Percentiles rank a stretch among this genome's conserved stretches.
Evolutionary conservation across 768 basidiomycete genomes (phyloP).

Genomic region (Phlegmacium glaucopus): DNA sequence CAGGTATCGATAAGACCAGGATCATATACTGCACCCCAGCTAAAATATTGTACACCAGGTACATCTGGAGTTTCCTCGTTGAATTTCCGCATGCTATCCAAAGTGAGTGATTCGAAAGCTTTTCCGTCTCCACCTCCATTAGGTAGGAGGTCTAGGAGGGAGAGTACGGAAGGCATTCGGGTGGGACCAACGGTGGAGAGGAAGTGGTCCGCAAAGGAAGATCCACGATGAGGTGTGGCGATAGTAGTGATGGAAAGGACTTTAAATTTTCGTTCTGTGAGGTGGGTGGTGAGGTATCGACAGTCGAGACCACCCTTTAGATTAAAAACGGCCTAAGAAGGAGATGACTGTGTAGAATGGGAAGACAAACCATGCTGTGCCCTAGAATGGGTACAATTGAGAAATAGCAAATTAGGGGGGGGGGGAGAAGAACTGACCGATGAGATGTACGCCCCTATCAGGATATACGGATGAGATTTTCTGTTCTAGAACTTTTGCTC

Average conservation of each 20-base stretch:
- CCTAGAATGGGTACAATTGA: slow-evolving; percentile 34
- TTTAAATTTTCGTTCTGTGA: slow-evolving; percentile 71
- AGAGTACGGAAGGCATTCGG: slow-evolving; percentile 67
- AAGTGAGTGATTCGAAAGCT: slow-evolving; percentile 86
- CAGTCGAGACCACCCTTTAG: slow-evolving; percentile 84
- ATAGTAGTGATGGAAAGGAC: slow-evolving; percentile 92
- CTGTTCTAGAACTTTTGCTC: slow-evolving; percentile 87
- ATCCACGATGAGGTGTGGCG: slow-evolving; percentile 92
- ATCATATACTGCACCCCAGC: slow-evolving; percentile 91
- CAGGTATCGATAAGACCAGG: slow-evolving; percentile 92
- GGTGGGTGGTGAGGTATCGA: slow-evolving; percentile 78
- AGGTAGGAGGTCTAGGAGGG: slow-evolving; percentile 78
- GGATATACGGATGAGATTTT: slow-evolving; percentile 78
- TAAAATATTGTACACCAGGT: slow-evolving; percentile 80
- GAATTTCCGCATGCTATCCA: slow-evolving; percentile 83
- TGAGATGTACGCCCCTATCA: slow-evolving; percentile 83
- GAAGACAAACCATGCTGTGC: slow-evolving; percentile 62
- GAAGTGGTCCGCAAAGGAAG: slow-evolving; percentile 90
- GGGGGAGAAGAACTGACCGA: slow-evolving; percentile 42
- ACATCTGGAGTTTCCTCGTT: slow-evolving; percentile 85
- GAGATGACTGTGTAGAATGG: neutral
- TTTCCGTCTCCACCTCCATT: slow-evolving; percentile 94
- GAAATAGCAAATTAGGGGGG: neutral
- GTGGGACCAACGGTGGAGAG: slow-evolving; percentile 65
- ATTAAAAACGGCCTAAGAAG: too few relatives aligned